A percentile compares a stretch with the other conserved stretches of the same genome.
These are phyloP conservation scores for Wickerhamomyces pijperi DNA, from an alignment of 805 yeast species.

Conservation along the genomic window DNA sequence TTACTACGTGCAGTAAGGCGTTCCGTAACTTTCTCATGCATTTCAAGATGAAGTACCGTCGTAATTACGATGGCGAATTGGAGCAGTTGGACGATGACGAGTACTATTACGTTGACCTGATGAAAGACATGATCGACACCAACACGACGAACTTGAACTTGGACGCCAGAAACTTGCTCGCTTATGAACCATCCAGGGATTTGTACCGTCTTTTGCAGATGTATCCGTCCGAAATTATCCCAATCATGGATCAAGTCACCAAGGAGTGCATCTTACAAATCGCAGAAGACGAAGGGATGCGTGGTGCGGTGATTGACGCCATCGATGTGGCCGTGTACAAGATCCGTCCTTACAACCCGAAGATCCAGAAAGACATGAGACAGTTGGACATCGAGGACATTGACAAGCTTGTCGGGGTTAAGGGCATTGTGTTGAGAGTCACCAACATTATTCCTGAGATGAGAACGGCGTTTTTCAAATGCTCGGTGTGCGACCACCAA, in stretches of 20 bases:
- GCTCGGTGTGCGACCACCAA: slow-evolving; percentile 91
- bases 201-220: slow-evolving; percentile 78
- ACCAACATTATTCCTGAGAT: slow-evolving; percentile 94
- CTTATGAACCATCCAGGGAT: slow-evolving; percentile 66
- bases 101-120: slow-evolving; percentile 58
- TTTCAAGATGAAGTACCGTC: slow-evolving; percentile 70
- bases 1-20: slow-evolving; percentile 71
- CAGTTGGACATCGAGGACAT: slow-evolving; percentile 90
- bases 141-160: slow-evolving; percentile 78
- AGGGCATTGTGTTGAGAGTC: slow-evolving; percentile 81
- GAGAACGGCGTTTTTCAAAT: slow-evolving; percentile 93
- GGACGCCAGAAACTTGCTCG: slow-evolving; percentile 70
- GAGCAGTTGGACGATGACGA: slow-evolving; percentile 53
- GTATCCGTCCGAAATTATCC: slow-evolving; percentile 94
- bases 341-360: slow-evolving; percentile 81
- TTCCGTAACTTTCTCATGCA: slow-evolving; percentile 79
- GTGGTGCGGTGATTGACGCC: slow-evolving; percentile 33
- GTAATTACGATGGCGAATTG: slow-evolving; percentile 27
- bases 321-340: slow-evolving; percentile 77
- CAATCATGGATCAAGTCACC: slow-evolving; percentile 94
- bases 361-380: slow-evolving; percentile 69
- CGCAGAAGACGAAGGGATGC: slow-evolving; percentile 41
- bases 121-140: slow-evolving; percentile 63
- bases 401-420: slow-evolving; percentile 82
- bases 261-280: slow-evolving; percentile 80